Conservation (phyloP, 371 early-diverging fungal species). For the Lichtheimia ramosa region DNA sequence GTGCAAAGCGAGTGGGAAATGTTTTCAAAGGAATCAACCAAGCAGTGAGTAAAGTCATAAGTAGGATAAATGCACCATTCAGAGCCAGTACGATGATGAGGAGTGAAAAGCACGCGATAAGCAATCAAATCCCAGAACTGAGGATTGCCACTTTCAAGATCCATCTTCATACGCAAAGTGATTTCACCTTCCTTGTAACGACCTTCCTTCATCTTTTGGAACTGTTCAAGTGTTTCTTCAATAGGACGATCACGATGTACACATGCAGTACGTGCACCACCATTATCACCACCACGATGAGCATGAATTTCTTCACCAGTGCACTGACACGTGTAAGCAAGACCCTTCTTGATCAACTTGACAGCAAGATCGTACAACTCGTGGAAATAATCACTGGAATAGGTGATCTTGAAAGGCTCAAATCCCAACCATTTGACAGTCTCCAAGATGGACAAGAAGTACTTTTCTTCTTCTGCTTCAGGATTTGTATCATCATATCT, state of each 20-base stretch:
- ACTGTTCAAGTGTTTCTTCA: conserved; percentile 90
- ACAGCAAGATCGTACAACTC: conserved; percentile 91
- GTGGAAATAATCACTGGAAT: conserved; percentile 98
- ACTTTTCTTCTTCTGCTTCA: conserved; percentile 95
- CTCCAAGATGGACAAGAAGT: conserved; percentile 95
- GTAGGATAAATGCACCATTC: conserved; percentile 99
- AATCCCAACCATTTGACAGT: conserved; percentile 98
- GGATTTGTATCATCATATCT: conserved; percentile 99
- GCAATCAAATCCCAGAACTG: conserved; percentile 99
- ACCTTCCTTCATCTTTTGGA: conserved; percentile 98
- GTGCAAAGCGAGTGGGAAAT: conserved; percentile 99
- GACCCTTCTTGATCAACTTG: conserved; percentile 87
- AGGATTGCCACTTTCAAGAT: conserved; percentile 93
- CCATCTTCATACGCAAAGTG: conserved; percentile 99
- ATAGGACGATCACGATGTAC: conserved; percentile 93
- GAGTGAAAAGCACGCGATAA: conserved; percentile 92
- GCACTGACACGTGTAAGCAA: conserved; percentile 98
- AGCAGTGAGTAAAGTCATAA: conserved; percentile 99
- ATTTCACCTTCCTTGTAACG: conserved; percentile 93
- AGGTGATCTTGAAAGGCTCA: conserved; percentile 91
- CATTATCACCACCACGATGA: conserved; percentile 88
- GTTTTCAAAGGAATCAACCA: conserved; percentile 99
- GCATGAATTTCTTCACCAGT: conserved; percentile 92
- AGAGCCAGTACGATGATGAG: conserved; percentile 92
- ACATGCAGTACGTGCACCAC: conserved; percentile 89